A percentile compares a stretch with the other conserved stretches of the same genome.
These are phyloP conservation scores for Lycium barbarum DNA, from an alignment of 257 asterid species.

Conservation along the genomic window DNA sequence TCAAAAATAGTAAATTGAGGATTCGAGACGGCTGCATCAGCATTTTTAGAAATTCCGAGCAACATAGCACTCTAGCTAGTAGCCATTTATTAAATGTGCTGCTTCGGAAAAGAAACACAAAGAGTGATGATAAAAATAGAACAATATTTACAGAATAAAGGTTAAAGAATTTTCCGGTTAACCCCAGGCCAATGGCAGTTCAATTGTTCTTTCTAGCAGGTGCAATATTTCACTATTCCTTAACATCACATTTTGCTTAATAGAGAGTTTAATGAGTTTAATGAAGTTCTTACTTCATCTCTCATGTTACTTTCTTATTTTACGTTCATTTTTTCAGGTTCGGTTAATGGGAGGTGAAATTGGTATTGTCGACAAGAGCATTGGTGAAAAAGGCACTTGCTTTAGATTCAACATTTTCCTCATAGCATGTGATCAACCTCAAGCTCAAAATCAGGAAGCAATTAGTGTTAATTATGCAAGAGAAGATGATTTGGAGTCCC, in stretches of 20 bases:
- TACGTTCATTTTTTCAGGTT: constrained; percentile 41
- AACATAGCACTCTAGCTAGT: no score
- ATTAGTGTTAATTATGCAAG: background rate
- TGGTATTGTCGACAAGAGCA: constrained; percentile 54
- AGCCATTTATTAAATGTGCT: no score
- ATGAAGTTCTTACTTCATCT: background rate
- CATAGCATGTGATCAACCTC: constrained; percentile 25
- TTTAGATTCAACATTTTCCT: constrained; percentile 54
- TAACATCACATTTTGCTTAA: background rate
- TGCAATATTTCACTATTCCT: no score
- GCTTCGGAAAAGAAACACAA: no score
- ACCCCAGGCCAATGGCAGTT: no score
- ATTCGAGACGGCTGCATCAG: background rate
- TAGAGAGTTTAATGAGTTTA: background rate
- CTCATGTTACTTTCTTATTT: background rate
- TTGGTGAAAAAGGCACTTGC: constrained; percentile 61
- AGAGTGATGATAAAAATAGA: background rate
- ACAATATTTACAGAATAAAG: no score
- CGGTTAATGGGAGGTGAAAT: constrained; percentile 78
- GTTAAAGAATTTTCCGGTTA: background rate
- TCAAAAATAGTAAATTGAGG: background rate
- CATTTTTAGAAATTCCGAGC: background rate
- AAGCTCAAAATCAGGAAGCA: background rate
- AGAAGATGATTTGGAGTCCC: constrained; percentile 38
- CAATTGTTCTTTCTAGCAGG: no score